Evolutionary conservation across 768 basidiomycete species (phyloP), one percentile per base, ranked within the genome.

Genomic region (Trametes maxima): DNA sequence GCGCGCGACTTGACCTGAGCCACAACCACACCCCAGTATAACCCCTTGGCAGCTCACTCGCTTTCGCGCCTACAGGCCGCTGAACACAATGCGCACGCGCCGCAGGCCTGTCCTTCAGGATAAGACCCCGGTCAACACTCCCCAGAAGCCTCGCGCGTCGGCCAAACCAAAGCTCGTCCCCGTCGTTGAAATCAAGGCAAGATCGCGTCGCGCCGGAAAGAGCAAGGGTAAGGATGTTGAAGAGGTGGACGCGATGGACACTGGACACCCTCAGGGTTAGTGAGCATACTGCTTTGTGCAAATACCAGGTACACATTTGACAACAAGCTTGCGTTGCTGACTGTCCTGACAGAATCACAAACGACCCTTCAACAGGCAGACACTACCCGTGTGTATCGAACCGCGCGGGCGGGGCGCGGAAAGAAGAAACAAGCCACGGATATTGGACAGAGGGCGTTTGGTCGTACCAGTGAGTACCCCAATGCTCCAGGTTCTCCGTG

Each of bases 41-140:
- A 33, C 8, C 28, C 28, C 8, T 33, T 33, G 8, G 8, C 28
- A 33, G 8, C 3, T 8, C 28, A 33, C 28, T 8, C 28, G 28
- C 28, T 33, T 33, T 33, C 28, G 4, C 28, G 28, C 28, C 28
- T 8, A 33, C 8, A 19, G 35, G 35, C 49, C 28, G 14, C 25
- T 3, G 12, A 10, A 33, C 40, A 53, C 48, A 14, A 63, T 63
- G 62, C 57, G 62, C 24, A 63, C 62, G 35, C 62, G 62, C 40
- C 57, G 62, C 6, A 59, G 62, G 25, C 60, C 62, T 14, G 65
- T 62, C 2, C 52, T 70, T 48, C 62, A 59, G 49, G 69, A 70
- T 54, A 70, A 69, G 44, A 70, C 71, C 1, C 68, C 71, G 16
- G 59, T 64, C 13, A 70, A 72, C 52, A 72, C 66, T 3, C 70